Conservation (phyloP, 208 protist genomes). For the Novymonas esmeraldas region DNA sequence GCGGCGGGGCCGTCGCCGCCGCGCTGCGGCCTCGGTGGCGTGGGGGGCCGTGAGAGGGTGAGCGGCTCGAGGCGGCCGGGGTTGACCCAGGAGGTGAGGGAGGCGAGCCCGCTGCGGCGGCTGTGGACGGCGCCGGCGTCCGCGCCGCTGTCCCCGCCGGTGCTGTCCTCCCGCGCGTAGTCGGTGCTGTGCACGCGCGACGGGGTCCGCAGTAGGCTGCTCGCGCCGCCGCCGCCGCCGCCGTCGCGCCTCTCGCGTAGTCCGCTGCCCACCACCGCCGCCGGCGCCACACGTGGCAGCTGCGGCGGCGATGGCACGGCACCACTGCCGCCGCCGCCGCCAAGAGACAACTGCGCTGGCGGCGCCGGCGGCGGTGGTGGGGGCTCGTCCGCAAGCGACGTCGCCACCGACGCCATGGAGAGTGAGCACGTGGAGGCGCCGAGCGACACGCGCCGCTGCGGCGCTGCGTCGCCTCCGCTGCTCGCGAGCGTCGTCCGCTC, state of each 20-base stretch:
- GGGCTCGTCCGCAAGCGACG: slow-evolving; percentile 8
- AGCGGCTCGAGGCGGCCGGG: background rate
- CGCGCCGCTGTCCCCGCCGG: background rate
- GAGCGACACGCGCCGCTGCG: background rate
- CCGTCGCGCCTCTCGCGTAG: background rate
- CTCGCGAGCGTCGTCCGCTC: background rate
- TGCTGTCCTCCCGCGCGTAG: background rate
- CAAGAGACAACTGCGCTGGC: slow-evolving; percentile 11
- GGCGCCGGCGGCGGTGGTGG: slow-evolving; percentile 19
- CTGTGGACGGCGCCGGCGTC: background rate
- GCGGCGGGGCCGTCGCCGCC: background rate
- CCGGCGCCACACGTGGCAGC: background rate
- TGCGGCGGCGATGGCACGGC: background rate
- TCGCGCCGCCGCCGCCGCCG: background rate
- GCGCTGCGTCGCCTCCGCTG: background rate
- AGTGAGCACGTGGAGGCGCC: slow-evolving; percentile 5
- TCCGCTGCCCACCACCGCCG: background rate
- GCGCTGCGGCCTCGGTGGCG: background rate
- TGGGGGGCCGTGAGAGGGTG: background rate
- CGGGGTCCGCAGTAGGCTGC: background rate
- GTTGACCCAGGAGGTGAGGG: background rate
- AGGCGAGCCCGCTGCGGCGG: background rate
- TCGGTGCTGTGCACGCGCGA: background rate
- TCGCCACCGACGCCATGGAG: slow-evolving; percentile 2
- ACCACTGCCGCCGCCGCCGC: background rate